phyloP scores from a whole-genome alignment of 75 land plant genomes.

The Picea glauca region DNA sequence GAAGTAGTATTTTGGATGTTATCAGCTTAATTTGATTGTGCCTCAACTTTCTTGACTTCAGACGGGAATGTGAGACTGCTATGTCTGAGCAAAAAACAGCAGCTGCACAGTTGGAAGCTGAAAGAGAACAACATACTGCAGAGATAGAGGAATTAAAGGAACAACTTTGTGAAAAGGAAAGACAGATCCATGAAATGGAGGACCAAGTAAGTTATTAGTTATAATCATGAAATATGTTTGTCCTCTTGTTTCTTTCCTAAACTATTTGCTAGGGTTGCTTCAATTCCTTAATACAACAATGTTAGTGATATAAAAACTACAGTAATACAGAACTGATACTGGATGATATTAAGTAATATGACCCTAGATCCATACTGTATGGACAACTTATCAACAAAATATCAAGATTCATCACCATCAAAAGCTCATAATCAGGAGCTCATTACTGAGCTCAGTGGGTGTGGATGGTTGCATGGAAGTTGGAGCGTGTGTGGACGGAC shows the following conservation, averaged over 20 bases:
- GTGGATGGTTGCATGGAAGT: no score
- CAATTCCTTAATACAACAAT: not conserved
- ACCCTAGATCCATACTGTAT: no score
- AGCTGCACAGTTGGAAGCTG: slow-evolving; percentile 62
- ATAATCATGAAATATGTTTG: not conserved
- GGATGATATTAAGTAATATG: not conserved
- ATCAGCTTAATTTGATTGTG: not conserved
- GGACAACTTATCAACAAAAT: no score
- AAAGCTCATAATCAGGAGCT: no score
- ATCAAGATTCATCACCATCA: no score
- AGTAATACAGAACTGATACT: not conserved
- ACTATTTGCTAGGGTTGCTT: not conserved
- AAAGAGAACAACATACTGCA: slow-evolving; percentile 63
- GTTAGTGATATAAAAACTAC: not conserved
- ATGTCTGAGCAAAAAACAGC: slow-evolving; percentile 33
- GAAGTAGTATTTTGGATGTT: not conserved
- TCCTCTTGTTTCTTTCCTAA: not conserved
- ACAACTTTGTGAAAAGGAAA: slow-evolving; percentile 78
- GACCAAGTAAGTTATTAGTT: slow-evolving; percentile 61
- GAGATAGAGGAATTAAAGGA: slow-evolving; percentile 80
- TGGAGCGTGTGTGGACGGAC: no score
- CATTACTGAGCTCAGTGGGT: no score
- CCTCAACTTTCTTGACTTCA: slow-evolving; percentile 9
- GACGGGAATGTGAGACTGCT: slow-evolving; percentile 40
- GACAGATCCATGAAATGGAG: slow-evolving; percentile 69